Base-by-base conservation (phyloP, 768 basidiomycete species). In the Gloeopeniophorella convolvens region DNA sequence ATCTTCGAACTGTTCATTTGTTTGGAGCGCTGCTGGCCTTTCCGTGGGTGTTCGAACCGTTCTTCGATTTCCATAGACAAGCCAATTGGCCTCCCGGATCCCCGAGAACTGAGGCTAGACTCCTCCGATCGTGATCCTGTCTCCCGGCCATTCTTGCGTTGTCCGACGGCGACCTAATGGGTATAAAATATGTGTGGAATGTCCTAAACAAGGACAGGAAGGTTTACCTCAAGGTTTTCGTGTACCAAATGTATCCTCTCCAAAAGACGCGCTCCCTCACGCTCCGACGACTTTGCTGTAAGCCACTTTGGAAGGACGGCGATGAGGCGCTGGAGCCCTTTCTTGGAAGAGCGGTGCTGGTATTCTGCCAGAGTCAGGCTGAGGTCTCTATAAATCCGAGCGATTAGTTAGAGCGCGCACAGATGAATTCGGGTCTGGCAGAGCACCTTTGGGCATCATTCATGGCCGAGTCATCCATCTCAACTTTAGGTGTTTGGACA, bases 221-320 rank as follows among this genome's bases (percentile, higher is more conserved):
- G 9, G 20, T 16, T 13, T 20, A 54, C 52, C 42, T 54, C 52
- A 31, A 54, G 48, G 24, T 27, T 33, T 4, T 26, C 10, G 23
- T 43, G 18, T 26, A 43, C 44, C 20, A 9, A 10, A 27, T 23
- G 12, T 48, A 54, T 48, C 24, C 23, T 44, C 35, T 24, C 33
- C 11, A 39, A 36, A 48, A 54, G 47, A 27, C 23, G 18, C 8
- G 20, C 20, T 20, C 42, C 36, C 13, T 48, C 41, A 18, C 42
- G 51, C n/a, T 10, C 18, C 18, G 39, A 18, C 24, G 33, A 37
- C 5, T 54, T 54, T 45, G 46, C 35, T 24, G 28, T 24, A 23
- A 54, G 18, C 47, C 46, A 48, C 31, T 48, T 54, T 24, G 47
- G 52, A 32, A 54, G 48, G 35, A 53, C 28, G 11, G 24, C 23